Conservation (phyloP, 352 stramenopile genomes). For the Pythium myriotylum region DNA sequence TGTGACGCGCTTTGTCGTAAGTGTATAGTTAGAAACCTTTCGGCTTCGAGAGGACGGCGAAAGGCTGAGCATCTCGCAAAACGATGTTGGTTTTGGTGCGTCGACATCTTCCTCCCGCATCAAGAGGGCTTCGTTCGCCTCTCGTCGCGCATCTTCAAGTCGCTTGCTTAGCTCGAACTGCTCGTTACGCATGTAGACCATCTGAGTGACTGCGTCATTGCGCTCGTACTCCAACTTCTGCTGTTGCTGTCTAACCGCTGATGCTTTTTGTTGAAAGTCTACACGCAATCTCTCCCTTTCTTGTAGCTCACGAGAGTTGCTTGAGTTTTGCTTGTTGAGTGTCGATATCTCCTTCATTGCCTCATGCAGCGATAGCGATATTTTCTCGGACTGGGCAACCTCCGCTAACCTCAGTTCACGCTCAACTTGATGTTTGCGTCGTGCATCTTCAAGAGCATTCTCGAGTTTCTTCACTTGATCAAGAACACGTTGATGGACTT, state of each 20-base stretch:
- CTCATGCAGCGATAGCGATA: constrained; percentile 53
- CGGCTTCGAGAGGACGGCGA: constrained; percentile 12
- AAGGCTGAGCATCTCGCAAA: constrained; percentile 36
- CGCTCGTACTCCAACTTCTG: constrained; percentile 55
- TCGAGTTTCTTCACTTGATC: constrained; percentile 51
- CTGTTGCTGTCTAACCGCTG: constrained; percentile 50
- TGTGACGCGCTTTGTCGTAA: constrained; percentile 28
- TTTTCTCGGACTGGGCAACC: constrained; percentile 53
- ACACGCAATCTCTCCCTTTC: constrained; percentile 58
- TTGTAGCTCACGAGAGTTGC: constrained; percentile 44
- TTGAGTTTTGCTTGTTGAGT: constrained; percentile 52
- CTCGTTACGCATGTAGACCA: constrained; percentile 43
- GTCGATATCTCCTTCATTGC: constrained; percentile 52
- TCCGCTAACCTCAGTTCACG: constrained; percentile 53
- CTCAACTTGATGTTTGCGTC: constrained; percentile 52
- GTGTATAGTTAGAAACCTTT: constrained; percentile 23
- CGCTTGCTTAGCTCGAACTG: constrained; percentile 37
- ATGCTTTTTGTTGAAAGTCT: constrained; percentile 56
- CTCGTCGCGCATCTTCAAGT: constrained; percentile 43
- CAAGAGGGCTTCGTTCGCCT: constrained; percentile 45
- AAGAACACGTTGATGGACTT: constrained; percentile 65
- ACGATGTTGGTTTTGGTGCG: constrained; percentile 47
- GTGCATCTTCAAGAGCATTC: constrained; percentile 37
- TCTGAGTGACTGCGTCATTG: constrained; percentile 50
- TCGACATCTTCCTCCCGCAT: constrained; percentile 81